Percentiles rank a stretch among this genome's conserved stretches.
These are phyloP conservation scores for Coprinopsis cinerea DNA, from an alignment of 768 basidiomycete genomes.

Conservation along the genomic window DNA sequence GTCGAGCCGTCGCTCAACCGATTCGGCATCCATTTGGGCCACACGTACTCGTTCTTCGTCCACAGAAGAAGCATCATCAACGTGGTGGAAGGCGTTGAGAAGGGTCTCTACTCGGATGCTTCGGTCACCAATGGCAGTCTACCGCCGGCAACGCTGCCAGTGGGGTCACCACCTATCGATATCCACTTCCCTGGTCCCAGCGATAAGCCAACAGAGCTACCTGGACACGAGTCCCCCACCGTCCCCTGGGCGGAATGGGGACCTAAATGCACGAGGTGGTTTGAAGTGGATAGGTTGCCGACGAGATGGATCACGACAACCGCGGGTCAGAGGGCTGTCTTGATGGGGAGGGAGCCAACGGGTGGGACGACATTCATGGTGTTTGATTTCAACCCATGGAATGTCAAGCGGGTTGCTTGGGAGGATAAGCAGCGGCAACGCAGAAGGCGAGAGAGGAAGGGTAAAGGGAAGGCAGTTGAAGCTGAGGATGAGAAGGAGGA, in stretches of 20 bases:
- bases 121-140: conserved; percentile 1
- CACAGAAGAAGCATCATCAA: conserved; percentile 20
- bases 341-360: conserved; percentile 10
- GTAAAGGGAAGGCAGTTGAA: not conserved
- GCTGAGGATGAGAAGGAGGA: not conserved
- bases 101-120: not conserved
- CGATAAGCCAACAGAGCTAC: not conserved
- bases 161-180: conserved; percentile 5
- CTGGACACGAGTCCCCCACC: not conserved
- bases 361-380: conserved; percentile 14
- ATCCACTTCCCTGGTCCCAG: conserved; percentile 1
- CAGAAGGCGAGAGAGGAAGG: not conserved
- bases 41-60: conserved; percentile 28
- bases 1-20: conserved; percentile 10
- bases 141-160: not conserved
- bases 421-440: conserved; percentile 4
- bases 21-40: not conserved
- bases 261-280: conserved; percentile 27
- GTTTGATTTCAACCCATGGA: conserved; percentile 25
- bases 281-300: conserved; percentile 20
- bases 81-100: conserved; percentile 10
- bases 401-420: conserved; percentile 12
- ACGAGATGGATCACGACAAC: conserved; percentile 37
- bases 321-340: conserved; percentile 27
- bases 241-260: conserved; percentile 29